phyloP scores from a whole-genome alignment of 495 filamentous ascomycete genomes.

The Hypoxylon lienhwacheense region DNA sequence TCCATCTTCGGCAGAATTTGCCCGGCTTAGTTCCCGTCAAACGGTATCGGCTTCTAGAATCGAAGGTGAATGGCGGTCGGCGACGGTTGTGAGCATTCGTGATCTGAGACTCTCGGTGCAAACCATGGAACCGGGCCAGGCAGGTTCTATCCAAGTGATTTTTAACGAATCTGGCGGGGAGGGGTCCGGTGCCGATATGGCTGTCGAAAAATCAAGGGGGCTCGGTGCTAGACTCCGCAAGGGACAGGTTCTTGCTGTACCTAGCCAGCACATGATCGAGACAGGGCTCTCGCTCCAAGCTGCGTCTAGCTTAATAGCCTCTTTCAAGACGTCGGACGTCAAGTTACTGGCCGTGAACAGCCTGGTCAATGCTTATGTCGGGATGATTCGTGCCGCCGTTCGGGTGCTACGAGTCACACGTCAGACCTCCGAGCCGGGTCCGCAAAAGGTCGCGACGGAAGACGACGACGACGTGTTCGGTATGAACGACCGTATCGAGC shows the following conservation, averaged over 20 bases:
- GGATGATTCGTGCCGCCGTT: slow-evolving; percentile 80
- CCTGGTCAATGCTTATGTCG: slow-evolving; percentile 79
- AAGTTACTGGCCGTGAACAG: slow-evolving; percentile 48
- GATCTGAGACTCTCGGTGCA: slow-evolving; percentile 84
- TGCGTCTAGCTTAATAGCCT: slow-evolving; percentile 56
- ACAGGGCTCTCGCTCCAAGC: slow-evolving; percentile 55
- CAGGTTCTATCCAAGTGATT: slow-evolving; percentile 84
- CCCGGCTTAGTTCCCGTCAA: slow-evolving; percentile 44
- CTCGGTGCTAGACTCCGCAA: slow-evolving; percentile 64
- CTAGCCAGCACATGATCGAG: slow-evolving; percentile 53
- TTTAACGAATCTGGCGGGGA: slow-evolving; percentile 45
- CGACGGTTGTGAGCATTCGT: slow-evolving; percentile 81
- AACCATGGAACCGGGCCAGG: slow-evolving; percentile 75
- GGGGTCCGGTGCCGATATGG: slow-evolving; percentile 15
- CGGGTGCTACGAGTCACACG: slow-evolving; percentile 56
- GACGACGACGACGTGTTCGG: slow-evolving; percentile 64
- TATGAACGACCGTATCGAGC: slow-evolving; percentile 60
- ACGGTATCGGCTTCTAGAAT: slow-evolving; percentile 49
- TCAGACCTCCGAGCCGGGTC: slow-evolving; percentile 22
- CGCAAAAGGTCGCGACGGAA: slow-evolving; percentile 36
- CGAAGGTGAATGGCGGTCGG: slow-evolving; percentile 70
- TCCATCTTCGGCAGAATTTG: slow-evolving; percentile 48
- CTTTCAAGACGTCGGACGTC: slow-evolving; percentile 46
- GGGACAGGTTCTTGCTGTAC: slow-evolving; percentile 76
- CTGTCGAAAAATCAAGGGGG: slow-evolving; percentile 32